Conservation (phyloP, 768 basidiomycete species). For the Lentinula boryana region DNA sequence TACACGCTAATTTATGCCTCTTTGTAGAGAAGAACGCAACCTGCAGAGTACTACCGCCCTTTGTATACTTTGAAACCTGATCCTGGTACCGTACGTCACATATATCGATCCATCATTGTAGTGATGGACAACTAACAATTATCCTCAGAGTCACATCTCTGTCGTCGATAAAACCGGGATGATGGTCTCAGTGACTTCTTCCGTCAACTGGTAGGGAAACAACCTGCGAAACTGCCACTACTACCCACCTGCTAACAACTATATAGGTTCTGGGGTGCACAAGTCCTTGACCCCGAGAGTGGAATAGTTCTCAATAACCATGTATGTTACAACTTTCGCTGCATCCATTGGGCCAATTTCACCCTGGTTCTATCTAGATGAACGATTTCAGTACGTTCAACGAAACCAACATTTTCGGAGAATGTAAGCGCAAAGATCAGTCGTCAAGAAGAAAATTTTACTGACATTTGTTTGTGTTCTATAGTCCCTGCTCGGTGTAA, state of each 20-base stretch:
- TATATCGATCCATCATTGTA: constrained; percentile 7
- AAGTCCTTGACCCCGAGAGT: constrained; percentile 57
- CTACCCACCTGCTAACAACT: background rate
- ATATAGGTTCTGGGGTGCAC: constrained; percentile 39
- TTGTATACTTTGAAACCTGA: constrained; percentile 53
- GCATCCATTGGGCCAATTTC: background rate
- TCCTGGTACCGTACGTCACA: constrained; percentile 53
- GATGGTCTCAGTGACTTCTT: constrained; percentile 59
- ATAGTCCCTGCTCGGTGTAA: background rate
- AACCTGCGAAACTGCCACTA: too few relatives aligned
- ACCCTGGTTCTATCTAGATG: constrained; percentile 39
- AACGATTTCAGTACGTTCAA: constrained; percentile 92
- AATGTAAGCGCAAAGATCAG: constrained; percentile 73
- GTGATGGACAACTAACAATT: constrained; percentile 1
- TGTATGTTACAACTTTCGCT: constrained; percentile 21
- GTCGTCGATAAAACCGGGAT: constrained; percentile 59
- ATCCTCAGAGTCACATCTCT: constrained; percentile 50
- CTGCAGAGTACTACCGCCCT: constrained; percentile 56
- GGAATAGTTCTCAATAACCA: constrained; percentile 70
- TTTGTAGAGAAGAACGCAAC: constrained; percentile 53
- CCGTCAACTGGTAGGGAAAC: constrained; percentile 53
- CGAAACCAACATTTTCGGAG: constrained; percentile 71
- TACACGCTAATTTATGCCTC: background rate
- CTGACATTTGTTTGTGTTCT: background rate
- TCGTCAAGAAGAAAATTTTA: background rate